Base-by-base conservation (phyloP, 2,329 filamentous ascomycete genomes). In the Trichophyton benhamiae region DNA sequence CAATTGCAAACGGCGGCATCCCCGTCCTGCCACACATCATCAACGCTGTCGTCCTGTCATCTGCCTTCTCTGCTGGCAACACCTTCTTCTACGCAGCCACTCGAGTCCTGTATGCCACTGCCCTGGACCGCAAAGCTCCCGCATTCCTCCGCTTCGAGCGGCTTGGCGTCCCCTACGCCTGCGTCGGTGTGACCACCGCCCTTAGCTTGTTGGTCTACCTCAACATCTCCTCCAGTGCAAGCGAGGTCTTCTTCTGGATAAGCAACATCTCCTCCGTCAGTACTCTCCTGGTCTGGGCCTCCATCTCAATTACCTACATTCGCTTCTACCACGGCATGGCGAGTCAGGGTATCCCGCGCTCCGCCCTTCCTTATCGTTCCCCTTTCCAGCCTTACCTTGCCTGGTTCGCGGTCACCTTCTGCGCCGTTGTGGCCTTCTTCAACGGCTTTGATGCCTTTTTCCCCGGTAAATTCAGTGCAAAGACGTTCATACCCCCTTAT, bases 341-440 rank as follows among this genome's bases (percentile, higher is more conserved):
- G 46, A 84, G 79, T 0, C 87, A 90, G 68, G 86, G 86, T 0
- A 77, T 89, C 27, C 80, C 83, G 66, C 80, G 86, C 4, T 78
- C 83, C 36, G 79, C 78, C 0, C 73, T 91, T 30, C 85, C 87
- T 0, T 89, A 88, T 74, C 83, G 80, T 65, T 83, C 83, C 0
- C 79, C 78, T 60, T 77, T 82, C 38, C 86, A 88, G 74, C 87
- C 88, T 1, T 89, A 84, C 66, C 79, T 81, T 0, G 86, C 87
- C 0, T 90, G 80, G 69, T 84, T 85, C 57, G 83, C 82, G 0
- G 74, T 88, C 3, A 48, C 52, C 1, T 61, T 68, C 77, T 79
- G 63, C 66, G 81, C 78, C 67, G 74, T 82, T 41, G 70, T 84
- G 53, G 84, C 88, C 62, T 72, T 89, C 4, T 77, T 88, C 57